These are phyloP conservation scores for Cordyceps tenuipes DNA, from an alignment of 2,329 filamentous ascomycete species.

Conservation along the genomic window DNA sequence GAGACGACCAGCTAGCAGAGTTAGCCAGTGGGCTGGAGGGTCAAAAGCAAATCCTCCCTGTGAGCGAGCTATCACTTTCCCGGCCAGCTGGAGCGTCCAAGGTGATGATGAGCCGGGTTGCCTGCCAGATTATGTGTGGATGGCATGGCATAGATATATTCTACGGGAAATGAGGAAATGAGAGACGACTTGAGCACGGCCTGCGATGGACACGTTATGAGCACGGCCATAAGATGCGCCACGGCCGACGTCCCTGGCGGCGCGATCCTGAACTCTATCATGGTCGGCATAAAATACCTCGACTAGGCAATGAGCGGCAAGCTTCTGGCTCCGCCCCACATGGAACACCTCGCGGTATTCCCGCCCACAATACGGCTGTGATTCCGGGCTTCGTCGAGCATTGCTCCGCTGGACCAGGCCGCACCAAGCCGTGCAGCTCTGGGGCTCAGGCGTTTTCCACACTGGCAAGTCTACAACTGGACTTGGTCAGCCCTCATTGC, in stretches of 20 bases:
- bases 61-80: constrained; percentile 20
- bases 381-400: constrained; percentile 3
- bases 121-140: background rate
- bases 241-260: background rate
- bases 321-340: constrained; percentile 5
- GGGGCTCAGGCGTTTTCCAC: constrained; percentile 3
- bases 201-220: background rate
- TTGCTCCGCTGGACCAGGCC: background rate
- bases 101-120: constrained; percentile 2
- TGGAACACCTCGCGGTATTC: constrained; percentile 10
- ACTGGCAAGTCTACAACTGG: constrained; percentile 1
- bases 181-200: background rate
- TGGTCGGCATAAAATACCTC: constrained; percentile 4
- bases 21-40: background rate
- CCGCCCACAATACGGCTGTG: constrained; percentile 8
- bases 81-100: background rate
- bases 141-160: too few relatives aligned
- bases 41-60: constrained; percentile 15
- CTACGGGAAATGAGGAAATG: background rate
- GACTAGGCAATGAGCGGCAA: background rate
- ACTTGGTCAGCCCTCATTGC: constrained; percentile 4
- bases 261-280: constrained; percentile 8
- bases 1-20: background rate
- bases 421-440: constrained; percentile 5
- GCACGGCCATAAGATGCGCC: background rate